A percentile compares a stretch with the other conserved stretches of the same genome.
Conservation (phyloP, 306 rosid species). For the Gynostemma pentaphyllum region DNA sequence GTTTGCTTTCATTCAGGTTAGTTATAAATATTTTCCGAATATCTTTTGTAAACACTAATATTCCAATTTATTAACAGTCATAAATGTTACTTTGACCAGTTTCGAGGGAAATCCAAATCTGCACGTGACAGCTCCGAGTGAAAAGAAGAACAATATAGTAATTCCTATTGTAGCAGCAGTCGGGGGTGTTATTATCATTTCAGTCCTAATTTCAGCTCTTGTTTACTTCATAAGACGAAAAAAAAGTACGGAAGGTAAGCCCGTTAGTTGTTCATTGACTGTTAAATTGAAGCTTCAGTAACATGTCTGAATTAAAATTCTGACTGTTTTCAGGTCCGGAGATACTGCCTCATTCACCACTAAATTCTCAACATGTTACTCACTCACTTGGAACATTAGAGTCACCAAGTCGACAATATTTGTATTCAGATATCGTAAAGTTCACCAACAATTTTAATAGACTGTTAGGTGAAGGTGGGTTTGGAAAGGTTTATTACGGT, state of each 20-base stretch:
- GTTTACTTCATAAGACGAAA: slow-evolving; percentile 12
- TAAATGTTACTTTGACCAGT: not conserved
- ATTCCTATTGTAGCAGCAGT: slow-evolving; percentile 30
- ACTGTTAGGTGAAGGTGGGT: slow-evolving; percentile 4
- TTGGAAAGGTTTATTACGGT: slow-evolving; percentile 11
- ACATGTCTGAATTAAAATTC: not conserved
- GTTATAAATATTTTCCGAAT: no score
- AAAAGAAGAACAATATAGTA: slow-evolving; percentile 14
- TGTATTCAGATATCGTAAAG: not conserved
- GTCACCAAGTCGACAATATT: slow-evolving; percentile 3
- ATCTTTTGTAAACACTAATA: no score
- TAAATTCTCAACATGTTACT: not conserved
- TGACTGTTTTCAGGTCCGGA: not conserved
- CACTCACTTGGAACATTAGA: not conserved
- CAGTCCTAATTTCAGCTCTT: slow-evolving; percentile 1
- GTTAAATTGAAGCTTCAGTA: not conserved
- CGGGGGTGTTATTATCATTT: slow-evolving; percentile 19
- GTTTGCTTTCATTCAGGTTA: not conserved
- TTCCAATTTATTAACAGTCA: not conserved
- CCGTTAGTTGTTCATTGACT: not conserved
- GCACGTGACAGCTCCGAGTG: not conserved
- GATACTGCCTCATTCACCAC: not conserved
- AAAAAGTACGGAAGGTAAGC: not conserved
- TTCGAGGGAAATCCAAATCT: slow-evolving; percentile 23
- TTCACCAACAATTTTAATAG: not conserved